phyloP scores from a whole-genome alignment of 148 eudicot genomes.

The Dysphania ambrosioides region DNA sequence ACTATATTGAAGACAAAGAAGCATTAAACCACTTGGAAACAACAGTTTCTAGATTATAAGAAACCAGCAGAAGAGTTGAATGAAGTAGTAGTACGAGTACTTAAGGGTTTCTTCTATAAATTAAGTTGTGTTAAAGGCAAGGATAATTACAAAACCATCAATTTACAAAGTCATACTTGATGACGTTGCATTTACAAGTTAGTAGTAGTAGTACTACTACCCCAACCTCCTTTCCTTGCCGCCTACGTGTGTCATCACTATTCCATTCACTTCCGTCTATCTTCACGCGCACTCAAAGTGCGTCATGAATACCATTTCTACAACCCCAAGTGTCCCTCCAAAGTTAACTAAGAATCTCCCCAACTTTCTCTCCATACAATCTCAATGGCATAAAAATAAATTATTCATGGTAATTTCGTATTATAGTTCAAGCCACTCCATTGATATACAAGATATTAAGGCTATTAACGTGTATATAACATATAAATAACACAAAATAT shows the following conservation, averaged over 20 bases:
- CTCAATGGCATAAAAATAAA: no score
- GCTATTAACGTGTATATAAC: no score
- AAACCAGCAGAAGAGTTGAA: slow-evolving; percentile 25
- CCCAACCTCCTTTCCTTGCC: slow-evolving; percentile 11
- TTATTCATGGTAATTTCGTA: no score
- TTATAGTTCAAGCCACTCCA: no score
- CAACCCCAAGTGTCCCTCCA: slow-evolving; percentile 13
- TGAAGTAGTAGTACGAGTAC: slow-evolving; percentile 12
- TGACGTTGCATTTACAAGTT: not conserved
- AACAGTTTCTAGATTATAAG: slow-evolving; percentile 12
- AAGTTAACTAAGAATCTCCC: slow-evolving; percentile 4
- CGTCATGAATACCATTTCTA: not conserved
- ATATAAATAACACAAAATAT: no score
- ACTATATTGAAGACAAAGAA: slow-evolving; percentile 1
- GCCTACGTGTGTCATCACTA: slow-evolving; percentile 22
- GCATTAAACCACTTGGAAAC: slow-evolving; percentile 13
- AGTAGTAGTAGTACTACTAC: not conserved
- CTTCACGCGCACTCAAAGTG: slow-evolving; percentile 27
- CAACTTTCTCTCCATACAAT: not conserved
- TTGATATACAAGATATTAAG: no score
- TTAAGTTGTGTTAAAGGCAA: slow-evolving; percentile 1
- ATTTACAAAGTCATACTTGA: not conserved
- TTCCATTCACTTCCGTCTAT: not conserved
- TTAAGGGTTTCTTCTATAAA: not conserved
- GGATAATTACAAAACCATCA: not conserved